A percentile compares a stretch with the other conserved stretches of the same genome.
These are phyloP conservation scores for Podospora appendiculata DNA, from an alignment of 495 filamentous ascomycete genomes.

Conservation along the genomic window DNA sequence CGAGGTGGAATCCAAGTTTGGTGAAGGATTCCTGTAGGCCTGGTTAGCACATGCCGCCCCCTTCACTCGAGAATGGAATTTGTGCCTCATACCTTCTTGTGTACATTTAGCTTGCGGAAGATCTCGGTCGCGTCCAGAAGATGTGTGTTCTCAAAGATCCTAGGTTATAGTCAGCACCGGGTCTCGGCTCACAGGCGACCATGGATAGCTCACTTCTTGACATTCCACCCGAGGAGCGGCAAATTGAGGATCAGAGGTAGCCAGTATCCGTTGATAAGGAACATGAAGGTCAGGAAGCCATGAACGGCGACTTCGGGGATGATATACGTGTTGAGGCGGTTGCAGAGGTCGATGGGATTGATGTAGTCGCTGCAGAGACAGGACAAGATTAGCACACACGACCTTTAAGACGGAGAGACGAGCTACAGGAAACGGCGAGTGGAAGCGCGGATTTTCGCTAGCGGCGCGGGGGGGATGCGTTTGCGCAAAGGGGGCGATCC, in stretches of 20 bases:
- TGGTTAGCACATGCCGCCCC: background rate
- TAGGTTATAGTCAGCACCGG: slow-evolving; percentile 26
- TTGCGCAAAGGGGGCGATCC: slow-evolving; percentile 20
- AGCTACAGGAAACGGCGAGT: background rate
- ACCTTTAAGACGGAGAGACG: background rate
- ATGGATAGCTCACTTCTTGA: slow-evolving; percentile 73
- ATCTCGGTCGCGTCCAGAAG: slow-evolving; percentile 98
- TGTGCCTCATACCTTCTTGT: slow-evolving; percentile 77
- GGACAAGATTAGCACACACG: slow-evolving; percentile 13
- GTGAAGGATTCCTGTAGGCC: slow-evolving; percentile 83
- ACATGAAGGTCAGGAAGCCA: slow-evolving; percentile 85
- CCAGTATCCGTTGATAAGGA: slow-evolving; percentile 99
- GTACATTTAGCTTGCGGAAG: slow-evolving; percentile 96
- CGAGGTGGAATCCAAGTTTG: slow-evolving; percentile 96
- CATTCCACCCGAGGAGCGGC: slow-evolving; percentile 86
- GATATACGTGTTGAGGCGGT: slow-evolving; percentile 99
- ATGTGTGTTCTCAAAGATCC: slow-evolving; percentile 95
- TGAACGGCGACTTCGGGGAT: slow-evolving; percentile 98
- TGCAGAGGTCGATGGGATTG: slow-evolving; percentile 99
- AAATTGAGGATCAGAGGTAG: slow-evolving; percentile 85
- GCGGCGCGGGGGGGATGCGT: too few species aligned
- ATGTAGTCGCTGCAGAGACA: slow-evolving; percentile 81
- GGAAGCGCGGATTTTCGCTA: background rate
- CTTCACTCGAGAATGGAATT: background rate
- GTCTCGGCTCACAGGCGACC: background rate